A percentile compares a stretch with the other conserved stretches of the same genome.
These are phyloP conservation scores for Senna tora DNA, from an alignment of 306 rosid species.

Conservation along the genomic window DNA sequence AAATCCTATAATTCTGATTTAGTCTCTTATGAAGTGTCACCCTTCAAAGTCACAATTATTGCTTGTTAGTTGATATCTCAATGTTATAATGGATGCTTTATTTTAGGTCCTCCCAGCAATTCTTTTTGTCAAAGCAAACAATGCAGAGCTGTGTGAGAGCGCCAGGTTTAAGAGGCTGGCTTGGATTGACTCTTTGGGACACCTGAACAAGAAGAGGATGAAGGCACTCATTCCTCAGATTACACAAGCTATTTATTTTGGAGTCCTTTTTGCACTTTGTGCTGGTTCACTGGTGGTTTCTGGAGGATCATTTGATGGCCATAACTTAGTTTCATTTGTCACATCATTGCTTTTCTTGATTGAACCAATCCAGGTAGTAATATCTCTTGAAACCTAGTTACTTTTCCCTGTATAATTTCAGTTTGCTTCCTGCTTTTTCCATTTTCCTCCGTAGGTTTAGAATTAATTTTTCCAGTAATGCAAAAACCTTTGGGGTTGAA, in stretches of 20 bases:
- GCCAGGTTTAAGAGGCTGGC: constrained; percentile 75
- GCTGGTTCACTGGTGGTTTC: constrained; percentile 67
- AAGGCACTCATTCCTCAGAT: constrained; percentile 87
- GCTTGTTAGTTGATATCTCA: constrained; percentile 16
- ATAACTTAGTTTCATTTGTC: constrained; percentile 67
- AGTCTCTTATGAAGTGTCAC: constrained; percentile 8
- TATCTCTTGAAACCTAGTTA: constrained; percentile 1
- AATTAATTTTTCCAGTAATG: neutral
- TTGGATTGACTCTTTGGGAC: constrained; percentile 56
- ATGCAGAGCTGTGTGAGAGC: constrained; percentile 70
- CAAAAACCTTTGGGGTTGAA: constrained; percentile 5
- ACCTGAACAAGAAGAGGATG: constrained; percentile 77
- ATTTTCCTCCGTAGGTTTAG: neutral
- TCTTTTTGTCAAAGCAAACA: constrained; percentile 86
- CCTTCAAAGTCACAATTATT: neutral
- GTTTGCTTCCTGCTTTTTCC: neutral
- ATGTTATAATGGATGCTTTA: neutral
- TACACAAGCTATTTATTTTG: constrained; percentile 66
- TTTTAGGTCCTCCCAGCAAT: constrained; percentile 80
- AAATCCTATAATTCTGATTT: constrained; percentile 16
- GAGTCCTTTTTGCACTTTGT: constrained; percentile 55
- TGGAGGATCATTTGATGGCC: constrained; percentile 56
- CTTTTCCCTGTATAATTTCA: neutral
- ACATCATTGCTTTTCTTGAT: constrained; percentile 76
- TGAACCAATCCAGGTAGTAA: constrained; percentile 85